Evolutionary conservation across 2,329 filamentous ascomycete genomes (phyloP).

Genomic region (Aspergillus niger): DNA sequence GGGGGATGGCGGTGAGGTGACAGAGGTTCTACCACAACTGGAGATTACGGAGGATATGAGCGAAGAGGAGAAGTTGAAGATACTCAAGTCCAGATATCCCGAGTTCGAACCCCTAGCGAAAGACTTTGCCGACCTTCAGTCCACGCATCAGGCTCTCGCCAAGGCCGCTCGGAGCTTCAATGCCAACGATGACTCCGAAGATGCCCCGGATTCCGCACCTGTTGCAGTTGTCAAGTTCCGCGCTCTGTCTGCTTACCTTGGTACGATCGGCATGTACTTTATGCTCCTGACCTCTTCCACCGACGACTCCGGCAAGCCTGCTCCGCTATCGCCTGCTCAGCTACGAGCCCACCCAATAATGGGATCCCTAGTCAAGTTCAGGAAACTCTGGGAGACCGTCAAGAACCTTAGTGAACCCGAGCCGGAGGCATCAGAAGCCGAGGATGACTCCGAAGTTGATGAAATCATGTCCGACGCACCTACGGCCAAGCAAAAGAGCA

Average conservation of each 20-base stretch:
- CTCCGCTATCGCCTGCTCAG: conserved; percentile 72
- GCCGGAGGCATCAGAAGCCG: conserved; percentile 7
- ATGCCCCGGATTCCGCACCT: conserved; percentile 48
- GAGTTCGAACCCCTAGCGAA: conserved; percentile 85
- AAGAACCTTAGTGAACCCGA: conserved; percentile 63
- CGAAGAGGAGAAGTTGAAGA: conserved; percentile 70
- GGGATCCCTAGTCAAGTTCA: conserved; percentile 76
- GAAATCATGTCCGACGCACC: conserved; percentile 25
- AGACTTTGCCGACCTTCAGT: conserved; percentile 74
- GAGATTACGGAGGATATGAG: conserved; percentile 80
- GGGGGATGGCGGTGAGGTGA: conserved; percentile 63
- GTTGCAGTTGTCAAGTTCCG: conserved; percentile 73
- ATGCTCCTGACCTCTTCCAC: conserved; percentile 82
- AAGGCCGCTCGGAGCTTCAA: conserved; percentile 62
- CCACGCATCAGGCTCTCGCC: conserved; percentile 60
- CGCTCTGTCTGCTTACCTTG: conserved; percentile 82
- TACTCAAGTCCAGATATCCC: conserved; percentile 80
- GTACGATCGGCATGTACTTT: conserved; percentile 89
- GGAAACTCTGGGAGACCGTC: conserved; percentile 76
- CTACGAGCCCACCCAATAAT: conserved; percentile 90
- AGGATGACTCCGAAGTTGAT: conserved; percentile 23
- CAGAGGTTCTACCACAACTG: conserved; percentile 80
- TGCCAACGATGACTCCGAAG: conserved; percentile 31
- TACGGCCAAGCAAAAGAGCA: conserved; percentile 16
- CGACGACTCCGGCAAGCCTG: conserved; percentile 55